phyloP scores from a whole-genome alignment of 78 protist species.

The Dictyostelium brefeldianum region DNA sequence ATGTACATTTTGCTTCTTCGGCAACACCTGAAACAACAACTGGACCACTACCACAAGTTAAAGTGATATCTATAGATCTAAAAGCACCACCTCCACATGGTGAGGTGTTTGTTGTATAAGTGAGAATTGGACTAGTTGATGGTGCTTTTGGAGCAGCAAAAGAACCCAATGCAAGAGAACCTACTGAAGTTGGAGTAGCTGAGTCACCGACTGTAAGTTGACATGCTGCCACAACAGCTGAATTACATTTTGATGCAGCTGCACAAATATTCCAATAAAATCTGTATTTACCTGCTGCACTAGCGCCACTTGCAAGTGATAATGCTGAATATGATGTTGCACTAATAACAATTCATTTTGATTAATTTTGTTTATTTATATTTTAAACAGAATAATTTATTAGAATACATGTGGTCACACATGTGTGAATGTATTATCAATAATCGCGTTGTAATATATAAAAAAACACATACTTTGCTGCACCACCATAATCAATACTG shows the following conservation, averaged over 20 bases:
- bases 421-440: too few species aligned
- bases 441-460: too few species aligned
- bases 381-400: too few species aligned
- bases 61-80: neutral
- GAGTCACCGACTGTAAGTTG: neutral
- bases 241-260: neutral
- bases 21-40: neutral
- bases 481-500: neutral
- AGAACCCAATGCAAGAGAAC: neutral
- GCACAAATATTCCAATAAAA: constrained; percentile 24
- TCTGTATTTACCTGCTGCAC: neutral
- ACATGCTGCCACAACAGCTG: neutral
- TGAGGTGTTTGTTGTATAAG: neutral
- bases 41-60: neutral
- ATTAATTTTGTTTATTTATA: too few species aligned
- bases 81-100: constrained; percentile 5
- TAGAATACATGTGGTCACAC: too few species aligned
- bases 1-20: constrained; percentile 27
- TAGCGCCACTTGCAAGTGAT: neutral
- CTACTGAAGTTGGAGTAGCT: neutral
- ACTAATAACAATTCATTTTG: neutral
- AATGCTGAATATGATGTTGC: neutral
- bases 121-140: neutral
- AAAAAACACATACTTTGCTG: neutral
- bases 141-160: neutral